Conservation (phyloP, 1,139 yeast genomes). For the Diutina pseudorugosa region DNA sequence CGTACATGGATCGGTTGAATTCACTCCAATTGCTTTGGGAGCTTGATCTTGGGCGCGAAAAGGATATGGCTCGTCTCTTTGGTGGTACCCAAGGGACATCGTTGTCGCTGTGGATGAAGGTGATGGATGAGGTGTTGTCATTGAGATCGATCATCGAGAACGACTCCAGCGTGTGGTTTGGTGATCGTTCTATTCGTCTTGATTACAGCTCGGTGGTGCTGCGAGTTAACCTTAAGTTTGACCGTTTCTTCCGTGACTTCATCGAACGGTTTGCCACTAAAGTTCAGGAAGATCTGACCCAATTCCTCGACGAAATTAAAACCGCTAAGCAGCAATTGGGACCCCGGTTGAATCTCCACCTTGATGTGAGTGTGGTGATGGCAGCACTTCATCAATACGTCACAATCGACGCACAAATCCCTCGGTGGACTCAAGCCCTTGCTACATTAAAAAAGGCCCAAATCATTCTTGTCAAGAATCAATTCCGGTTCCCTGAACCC, state of each 20-base stretch:
- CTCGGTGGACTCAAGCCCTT: background rate
- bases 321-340: conserved; percentile 32
- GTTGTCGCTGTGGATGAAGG: background rate
- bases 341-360: conserved; percentile 12
- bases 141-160: background rate
- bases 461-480: background rate
- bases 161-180: background rate
- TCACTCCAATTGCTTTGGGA: background rate
- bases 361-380: background rate
- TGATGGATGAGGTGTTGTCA: background rate
- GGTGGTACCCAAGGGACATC: background rate
- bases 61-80: background rate
- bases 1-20: background rate
- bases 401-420: background rate
- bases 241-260: background rate
- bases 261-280: background rate
- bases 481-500: conserved; percentile 21
- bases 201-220: background rate
- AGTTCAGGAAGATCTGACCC: background rate
- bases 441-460: background rate
- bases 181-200: background rate
- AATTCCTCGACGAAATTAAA: conserved; percentile 7
- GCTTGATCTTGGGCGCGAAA: background rate
- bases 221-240: background rate
- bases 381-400: background rate